phyloP scores from a whole-genome alignment of 257 asterid species.

The Solanum piurae region DNA sequence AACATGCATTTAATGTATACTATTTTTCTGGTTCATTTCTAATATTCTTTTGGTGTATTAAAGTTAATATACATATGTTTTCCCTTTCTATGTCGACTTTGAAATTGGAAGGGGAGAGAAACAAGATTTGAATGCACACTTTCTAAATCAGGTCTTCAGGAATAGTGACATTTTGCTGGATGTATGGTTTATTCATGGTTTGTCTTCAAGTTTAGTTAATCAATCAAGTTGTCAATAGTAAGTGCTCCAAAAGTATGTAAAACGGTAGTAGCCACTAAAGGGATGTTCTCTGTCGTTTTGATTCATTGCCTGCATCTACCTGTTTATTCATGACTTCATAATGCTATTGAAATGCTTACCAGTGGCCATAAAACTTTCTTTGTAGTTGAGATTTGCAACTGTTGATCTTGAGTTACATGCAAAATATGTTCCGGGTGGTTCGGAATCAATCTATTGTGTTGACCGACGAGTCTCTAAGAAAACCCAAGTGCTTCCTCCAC shows the following conservation, averaged over 20 bases:
- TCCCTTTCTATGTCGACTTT: not conserved
- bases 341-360: not conserved
- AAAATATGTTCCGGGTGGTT: constrained; percentile 70
- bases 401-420: constrained; percentile 83
- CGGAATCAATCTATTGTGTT: constrained; percentile 74
- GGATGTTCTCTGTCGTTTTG: not conserved
- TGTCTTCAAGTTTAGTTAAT: not conserved
- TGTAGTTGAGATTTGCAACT: constrained; percentile 80
- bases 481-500: constrained; percentile 83
- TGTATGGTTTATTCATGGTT: not conserved
- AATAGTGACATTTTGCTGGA: not conserved
- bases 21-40: not conserved
- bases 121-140: not conserved
- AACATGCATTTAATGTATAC: not conserved
- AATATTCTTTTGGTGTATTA: not conserved
- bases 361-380: not conserved
- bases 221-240: not conserved
- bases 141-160: not conserved
- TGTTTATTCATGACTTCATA: not conserved
- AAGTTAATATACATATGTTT: not conserved
- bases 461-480: constrained; percentile 61
- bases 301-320: not conserved
- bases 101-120: not conserved
- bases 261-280: not conserved
- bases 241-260: not conserved